Base-by-base conservation (phyloP, 805 yeast genomes). In the Sugiyamaella chiloensis region DNA sequence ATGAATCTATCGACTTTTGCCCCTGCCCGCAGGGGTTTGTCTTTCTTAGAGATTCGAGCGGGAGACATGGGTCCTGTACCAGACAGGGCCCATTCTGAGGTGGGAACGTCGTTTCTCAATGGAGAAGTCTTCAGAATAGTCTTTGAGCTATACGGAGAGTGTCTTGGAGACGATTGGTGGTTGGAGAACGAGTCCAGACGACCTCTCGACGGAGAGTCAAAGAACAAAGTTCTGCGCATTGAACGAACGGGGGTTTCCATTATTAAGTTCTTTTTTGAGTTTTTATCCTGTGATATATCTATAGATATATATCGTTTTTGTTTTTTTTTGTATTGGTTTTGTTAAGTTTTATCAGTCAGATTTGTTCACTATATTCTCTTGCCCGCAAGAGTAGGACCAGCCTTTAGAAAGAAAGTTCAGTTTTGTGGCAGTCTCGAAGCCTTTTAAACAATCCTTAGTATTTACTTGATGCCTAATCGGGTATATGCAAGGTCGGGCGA, bases 1-100 rank as follows among this genome's bases (percentile, higher is more conserved):
- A 82, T 80, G 57, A 79, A 82, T 50, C 87, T 65, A 57, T 82
- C 87, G 6, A 39, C 49, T 27, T 46, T 46, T 17, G 44, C 44
- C 16, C 49, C 46, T 24, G 57, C 48, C 42, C 60, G 44, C 47
- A 56, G 46, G 16, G 60, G 43, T 37, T 51, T 59, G 39, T 60
- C 59, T 40, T 48, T 54, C 24, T 52, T 57, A 27, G 47, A 50
- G 30, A 47, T 45, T 43, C 52, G 52, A 2, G 59, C 46, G 54
- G 64, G 24, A 58, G 62, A 2, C 68, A 68, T 59, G 11, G 52
- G 50, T 12, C 57, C 56, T 56, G 57, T 40, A 55, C 68, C 51
- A 62, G 69, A 30, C 59, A 62, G 41, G 51, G 64, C 51, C 68
- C 71, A 66, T 44, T 69, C 72, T 9, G 68, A 58, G 12, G 71